Evolutionary conservation across 495 filamentous ascomycete genomes (phyloP), one percentile per base, ranked within the genome.

Genomic region (Arthonia radiata): DNA sequence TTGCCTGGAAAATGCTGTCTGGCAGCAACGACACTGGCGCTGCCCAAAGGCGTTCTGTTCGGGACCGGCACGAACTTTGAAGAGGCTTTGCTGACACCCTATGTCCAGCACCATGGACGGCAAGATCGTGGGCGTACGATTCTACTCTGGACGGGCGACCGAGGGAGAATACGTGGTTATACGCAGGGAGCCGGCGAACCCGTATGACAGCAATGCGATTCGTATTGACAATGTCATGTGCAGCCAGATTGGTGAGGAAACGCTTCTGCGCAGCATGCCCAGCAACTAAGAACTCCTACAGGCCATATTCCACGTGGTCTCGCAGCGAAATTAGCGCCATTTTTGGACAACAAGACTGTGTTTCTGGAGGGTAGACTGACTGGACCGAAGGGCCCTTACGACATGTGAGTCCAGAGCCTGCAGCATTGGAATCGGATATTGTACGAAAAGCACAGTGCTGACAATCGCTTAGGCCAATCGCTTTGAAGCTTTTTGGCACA

Each of bases 71-170:
- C n/a, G n/a, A n/a, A n/a, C n/a, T n/a, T n/a, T n/a, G n/a, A n/a
- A n/a, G n/a, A n/a, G n/a, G n/a, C n/a, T n/a, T n/a, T n/a, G n/a
- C n/a, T n/a, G n/a, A n/a, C n/a, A n/a, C n/a, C n/a, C n/a, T n/a
- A n/a, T n/a, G n/a, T n/a, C n/a, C n/a, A n/a, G 28, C 24, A 41
- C 25, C 7, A 43, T 41, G 34, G 47, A 61, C 5, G 58, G 53
- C 8, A 81, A 82, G 33, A 71, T 86, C 25, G 81, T 91, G 0
- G 82, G 81, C 4, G 56, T 79, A 8, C 59, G 70, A 27, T 90
- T 67, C 43, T 93, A 93, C 45, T 50, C 41, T 15, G 79, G 78
- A 4, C 40, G 62, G 31, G 76, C 74, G 3, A 76, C 61, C 3
- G 27, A 55, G 3, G 73, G 74, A 9, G 82, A 93, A 41, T 56